Evolutionary conservation across 306 rosid genomes (phyloP).

Genomic region (Begonia loranthoides): DNA sequence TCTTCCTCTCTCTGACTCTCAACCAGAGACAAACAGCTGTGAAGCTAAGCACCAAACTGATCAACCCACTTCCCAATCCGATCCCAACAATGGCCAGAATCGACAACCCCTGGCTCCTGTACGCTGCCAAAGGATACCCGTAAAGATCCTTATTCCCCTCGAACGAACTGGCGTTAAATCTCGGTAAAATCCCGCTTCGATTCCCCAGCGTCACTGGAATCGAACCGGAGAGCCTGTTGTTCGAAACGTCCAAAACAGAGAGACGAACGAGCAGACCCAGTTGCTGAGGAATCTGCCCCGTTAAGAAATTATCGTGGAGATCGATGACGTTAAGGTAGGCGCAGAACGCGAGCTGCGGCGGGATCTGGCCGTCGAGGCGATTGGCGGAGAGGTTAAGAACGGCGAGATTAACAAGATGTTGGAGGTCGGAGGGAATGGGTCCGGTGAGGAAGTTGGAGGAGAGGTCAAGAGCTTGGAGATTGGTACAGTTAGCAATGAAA

Average conservation of each 20-base stretch:
- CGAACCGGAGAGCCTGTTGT: slow-evolving; percentile 64
- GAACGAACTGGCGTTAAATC: slow-evolving; percentile 65
- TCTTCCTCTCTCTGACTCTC: slow-evolving; percentile 61
- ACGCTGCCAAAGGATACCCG: slow-evolving; percentile 72
- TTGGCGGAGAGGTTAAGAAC: slow-evolving; percentile 72
- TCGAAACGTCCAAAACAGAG: slow-evolving; percentile 78
- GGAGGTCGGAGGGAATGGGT: slow-evolving; percentile 69
- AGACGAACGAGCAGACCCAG: slow-evolving; percentile 66
- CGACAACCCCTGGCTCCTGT: slow-evolving; percentile 48
- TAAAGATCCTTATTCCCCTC: slow-evolving; percentile 76
- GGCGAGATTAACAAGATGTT: slow-evolving; percentile 68
- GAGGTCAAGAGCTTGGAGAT: slow-evolving; percentile 84
- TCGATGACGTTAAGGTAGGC: slow-evolving; percentile 92
- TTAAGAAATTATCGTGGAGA: slow-evolving; percentile 52
- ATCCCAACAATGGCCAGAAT: slow-evolving; percentile 86
- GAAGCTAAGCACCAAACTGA: slow-evolving; percentile 72
- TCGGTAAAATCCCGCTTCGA: slow-evolving; percentile 53
- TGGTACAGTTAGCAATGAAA: slow-evolving; percentile 77
- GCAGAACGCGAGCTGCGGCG: slow-evolving; percentile 78
- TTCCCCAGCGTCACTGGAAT: slow-evolving; percentile 52
- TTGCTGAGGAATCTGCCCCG: slow-evolving; percentile 83
- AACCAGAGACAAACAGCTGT: slow-evolving; percentile 93
- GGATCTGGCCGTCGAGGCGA: slow-evolving; percentile 51
- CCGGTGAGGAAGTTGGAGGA: slow-evolving; percentile 72
- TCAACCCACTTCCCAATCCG: slow-evolving; percentile 88